Base-by-base conservation (phyloP, 2,329 filamentous ascomycete genomes). In the Talaromyces pinophilus region DNA sequence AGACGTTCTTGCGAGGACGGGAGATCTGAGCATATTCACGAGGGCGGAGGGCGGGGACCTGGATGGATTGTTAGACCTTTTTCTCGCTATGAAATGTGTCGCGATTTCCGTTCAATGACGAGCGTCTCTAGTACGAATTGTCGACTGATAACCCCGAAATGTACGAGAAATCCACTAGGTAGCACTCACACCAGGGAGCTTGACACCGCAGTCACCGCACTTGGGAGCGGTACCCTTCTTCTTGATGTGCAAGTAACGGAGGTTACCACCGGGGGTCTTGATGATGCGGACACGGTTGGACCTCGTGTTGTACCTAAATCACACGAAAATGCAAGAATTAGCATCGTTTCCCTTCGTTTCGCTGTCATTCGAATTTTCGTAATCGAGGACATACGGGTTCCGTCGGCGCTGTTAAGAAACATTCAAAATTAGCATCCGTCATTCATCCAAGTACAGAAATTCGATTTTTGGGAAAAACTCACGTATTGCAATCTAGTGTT, bases 1-100 rank as follows among this genome's bases (percentile, higher is more conserved):
- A 92, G 82, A 99, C 95, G 78, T 92, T 97, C 92, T 99, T 99
- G 90, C 97, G 93, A 82, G 96, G 94, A 85, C 94, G 93, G 80
- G 93, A 97, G 85, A 99, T 91, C 82, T 91, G 90, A 77, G 95
- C 86, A 86, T 99, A 99, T 87, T 99, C 92, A 86, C 93, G 93
- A 80, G 95, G 95, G 81, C 95, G 93, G 81, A 99, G 94, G 78
- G 96, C 95, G 78, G 95, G 96, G 79, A 96, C 84, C 93, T 97
- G 59, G 22, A 46, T 62, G 17, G 8, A 59, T 30, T 59, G 42
- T 67, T 50, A 63, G 55, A 59, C 13, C 22, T 48, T 57, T 10
- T 6, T 57, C 54, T 50, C 38, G 25, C 30, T 19, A 7, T 35
- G 25, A n/a, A 13, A 61, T 13, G 13, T 5, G 13, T 35, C 28